These are phyloP conservation scores for Alternaria solani DNA, from an alignment of 2,329 filamentous ascomycete species.

Conservation along the genomic window DNA sequence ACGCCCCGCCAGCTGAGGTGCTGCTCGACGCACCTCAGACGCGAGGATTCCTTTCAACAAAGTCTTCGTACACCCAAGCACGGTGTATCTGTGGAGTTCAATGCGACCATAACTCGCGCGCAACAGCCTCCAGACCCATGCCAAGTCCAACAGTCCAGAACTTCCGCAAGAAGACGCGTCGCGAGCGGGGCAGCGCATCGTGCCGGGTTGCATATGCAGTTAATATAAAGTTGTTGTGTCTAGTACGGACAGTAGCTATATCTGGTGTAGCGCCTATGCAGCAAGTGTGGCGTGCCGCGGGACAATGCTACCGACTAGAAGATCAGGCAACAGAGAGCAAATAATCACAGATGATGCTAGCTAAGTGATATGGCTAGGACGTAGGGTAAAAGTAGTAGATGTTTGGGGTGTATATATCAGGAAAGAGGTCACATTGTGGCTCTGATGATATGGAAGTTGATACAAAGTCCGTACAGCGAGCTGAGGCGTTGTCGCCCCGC, in stretches of 20 bases:
- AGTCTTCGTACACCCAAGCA: background rate
- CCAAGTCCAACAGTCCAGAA: background rate
- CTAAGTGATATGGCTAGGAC: background rate
- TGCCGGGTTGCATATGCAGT: constrained; percentile 9
- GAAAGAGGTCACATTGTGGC: background rate
- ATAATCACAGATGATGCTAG: background rate
- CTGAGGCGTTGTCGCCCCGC: background rate
- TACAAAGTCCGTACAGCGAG: background rate
- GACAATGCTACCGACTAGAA: background rate
- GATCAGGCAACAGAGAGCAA: background rate
- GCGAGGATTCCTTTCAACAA: background rate
- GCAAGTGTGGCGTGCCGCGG: constrained; percentile 14
- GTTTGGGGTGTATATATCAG: background rate
- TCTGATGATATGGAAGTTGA: background rate
- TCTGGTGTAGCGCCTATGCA: constrained; percentile 8
- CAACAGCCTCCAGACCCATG: background rate
- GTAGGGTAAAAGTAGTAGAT: background rate
- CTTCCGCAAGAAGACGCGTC: background rate
- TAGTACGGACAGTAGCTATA: background rate
- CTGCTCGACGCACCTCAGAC: background rate
- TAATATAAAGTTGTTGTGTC: constrained; percentile 16
- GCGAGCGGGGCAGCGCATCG: constrained; percentile 11
- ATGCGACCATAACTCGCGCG: background rate
- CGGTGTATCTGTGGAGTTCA: background rate
- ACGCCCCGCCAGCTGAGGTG: background rate